phyloP scores from a whole-genome alignment of 352 stramenopile genomes.

The Phytophthora lateralis region DNA sequence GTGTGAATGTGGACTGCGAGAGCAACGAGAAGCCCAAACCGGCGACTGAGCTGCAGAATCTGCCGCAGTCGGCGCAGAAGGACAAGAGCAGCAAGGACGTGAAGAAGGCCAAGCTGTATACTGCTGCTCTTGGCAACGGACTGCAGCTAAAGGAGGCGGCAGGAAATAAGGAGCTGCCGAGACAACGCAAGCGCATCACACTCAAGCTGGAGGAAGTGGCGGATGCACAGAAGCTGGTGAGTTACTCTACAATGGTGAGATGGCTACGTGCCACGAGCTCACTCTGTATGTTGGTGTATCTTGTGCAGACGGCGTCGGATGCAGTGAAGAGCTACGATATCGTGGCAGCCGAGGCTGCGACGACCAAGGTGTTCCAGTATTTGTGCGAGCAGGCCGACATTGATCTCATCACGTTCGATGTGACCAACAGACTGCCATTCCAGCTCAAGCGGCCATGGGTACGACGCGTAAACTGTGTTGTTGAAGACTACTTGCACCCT shows the following conservation, averaged over 20 bases:
- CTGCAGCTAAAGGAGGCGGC: slow-evolving; percentile 45
- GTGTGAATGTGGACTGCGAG: slow-evolving; percentile 67
- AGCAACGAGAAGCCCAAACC: slow-evolving; percentile 58
- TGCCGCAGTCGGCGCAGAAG: slow-evolving; percentile 41
- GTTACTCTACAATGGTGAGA: slow-evolving; percentile 3
- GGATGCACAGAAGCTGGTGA: slow-evolving; percentile 62
- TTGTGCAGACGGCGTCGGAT: slow-evolving; percentile 51
- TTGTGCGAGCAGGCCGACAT: slow-evolving; percentile 81
- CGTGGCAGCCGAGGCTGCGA: slow-evolving; percentile 70
- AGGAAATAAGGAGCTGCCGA: slow-evolving; percentile 39
- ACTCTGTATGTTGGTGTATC: background rate
- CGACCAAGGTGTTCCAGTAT: slow-evolving; percentile 82
- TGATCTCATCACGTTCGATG: slow-evolving; percentile 84
- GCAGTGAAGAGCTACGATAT: slow-evolving; percentile 78
- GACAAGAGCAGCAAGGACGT: slow-evolving; percentile 42
- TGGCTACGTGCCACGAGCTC: background rate
- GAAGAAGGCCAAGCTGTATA: slow-evolving; percentile 80
- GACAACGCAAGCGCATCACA: slow-evolving; percentile 75
- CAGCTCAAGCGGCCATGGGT: slow-evolving; percentile 78
- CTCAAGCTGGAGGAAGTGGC: slow-evolving; percentile 80
- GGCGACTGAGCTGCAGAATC: slow-evolving; percentile 33
- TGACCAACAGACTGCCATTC: slow-evolving; percentile 81
- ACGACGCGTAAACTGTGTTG: slow-evolving; percentile 9
- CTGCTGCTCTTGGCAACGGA: slow-evolving; percentile 39
- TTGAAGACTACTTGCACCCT: too few relatives aligned